A percentile compares a stretch with the other conserved stretches of the same genome.
Conservation (phyloP, 129 eudicot genomes). For the Escallonia herrerae region DNA sequence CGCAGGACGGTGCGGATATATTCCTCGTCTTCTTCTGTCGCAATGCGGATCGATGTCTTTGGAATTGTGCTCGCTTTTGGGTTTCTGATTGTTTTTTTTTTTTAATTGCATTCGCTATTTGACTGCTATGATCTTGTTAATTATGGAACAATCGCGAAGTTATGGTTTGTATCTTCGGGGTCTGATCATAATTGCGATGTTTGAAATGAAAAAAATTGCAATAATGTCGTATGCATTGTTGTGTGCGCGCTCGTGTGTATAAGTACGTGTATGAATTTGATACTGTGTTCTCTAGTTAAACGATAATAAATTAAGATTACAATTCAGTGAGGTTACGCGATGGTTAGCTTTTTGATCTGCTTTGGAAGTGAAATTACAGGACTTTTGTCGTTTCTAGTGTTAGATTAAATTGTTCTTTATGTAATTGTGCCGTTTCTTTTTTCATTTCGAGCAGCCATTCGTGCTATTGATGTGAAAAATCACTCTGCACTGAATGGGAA, state of each 20-base stretch:
- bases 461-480: slow-evolving; percentile 68
- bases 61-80: background rate
- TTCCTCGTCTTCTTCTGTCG: too few relatives aligned
- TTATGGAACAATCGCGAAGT: background rate
- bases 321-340: background rate
- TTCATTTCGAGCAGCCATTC: slow-evolving; percentile 39
- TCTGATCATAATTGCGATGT: background rate
- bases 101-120: slow-evolving; percentile 1
- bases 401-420: background rate
- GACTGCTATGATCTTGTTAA: background rate
- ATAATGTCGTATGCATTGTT: too few relatives aligned
- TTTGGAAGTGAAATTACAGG: slow-evolving; percentile 1
- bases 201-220: background rate
- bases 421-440: background rate
- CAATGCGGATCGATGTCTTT: background rate
- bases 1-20: slow-evolving; percentile 53
- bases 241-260: too few relatives aligned
- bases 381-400: background rate
- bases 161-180: background rate
- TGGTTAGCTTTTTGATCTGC: background rate
- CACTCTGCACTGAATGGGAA: slow-evolving; percentile 56
- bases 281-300: background rate
- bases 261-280: background rate
- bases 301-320: too few relatives aligned
- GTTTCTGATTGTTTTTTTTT: background rate